Evolutionary conservation across 371 early-diverging fungal species (phyloP).

Genomic region (Actinomucor elegans): DNA sequence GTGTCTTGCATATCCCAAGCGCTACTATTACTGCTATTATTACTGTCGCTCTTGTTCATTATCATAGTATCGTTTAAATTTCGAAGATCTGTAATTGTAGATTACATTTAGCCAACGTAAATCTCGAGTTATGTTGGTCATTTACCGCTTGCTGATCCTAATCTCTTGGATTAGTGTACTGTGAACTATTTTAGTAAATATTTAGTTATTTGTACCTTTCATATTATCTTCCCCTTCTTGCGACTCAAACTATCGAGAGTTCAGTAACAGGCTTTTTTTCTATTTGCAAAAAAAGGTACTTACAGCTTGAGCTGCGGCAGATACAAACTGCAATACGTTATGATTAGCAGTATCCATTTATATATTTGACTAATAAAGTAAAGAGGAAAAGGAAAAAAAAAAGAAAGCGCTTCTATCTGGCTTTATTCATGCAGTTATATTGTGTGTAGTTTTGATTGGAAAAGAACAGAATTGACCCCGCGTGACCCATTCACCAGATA

Average conservation of each 20-base stretch:
- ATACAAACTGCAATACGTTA: constrained; percentile 49
- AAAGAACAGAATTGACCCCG: too few species aligned
- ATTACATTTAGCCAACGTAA: neutral
- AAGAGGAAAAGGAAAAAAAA: too few species aligned
- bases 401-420: too few species aligned
- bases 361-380: too few species aligned
- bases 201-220: constrained; percentile 8
- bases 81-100: constrained; percentile 10
- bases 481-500: too few species aligned
- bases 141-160: constrained; percentile 20
- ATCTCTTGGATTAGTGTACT: neutral
- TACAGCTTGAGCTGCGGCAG: constrained; percentile 54
- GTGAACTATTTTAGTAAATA: neutral
- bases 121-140: neutral
- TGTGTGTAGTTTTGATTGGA: too few species aligned
- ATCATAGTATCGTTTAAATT: constrained; percentile 8
- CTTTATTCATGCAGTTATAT: too few species aligned
- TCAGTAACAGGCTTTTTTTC: constrained; percentile 61
- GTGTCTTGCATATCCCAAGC: constrained; percentile 20
- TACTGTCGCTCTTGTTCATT: too few species aligned
- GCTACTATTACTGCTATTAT: too few species aligned
- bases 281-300: constrained; percentile 46
- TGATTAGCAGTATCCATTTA: constrained; percentile 40
- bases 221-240: constrained; percentile 21
- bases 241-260: constrained; percentile 42